Evolutionary conservation across 2,329 filamentous ascomycete species (phyloP).

Genomic region (Aureobasidium vineae): DNA sequence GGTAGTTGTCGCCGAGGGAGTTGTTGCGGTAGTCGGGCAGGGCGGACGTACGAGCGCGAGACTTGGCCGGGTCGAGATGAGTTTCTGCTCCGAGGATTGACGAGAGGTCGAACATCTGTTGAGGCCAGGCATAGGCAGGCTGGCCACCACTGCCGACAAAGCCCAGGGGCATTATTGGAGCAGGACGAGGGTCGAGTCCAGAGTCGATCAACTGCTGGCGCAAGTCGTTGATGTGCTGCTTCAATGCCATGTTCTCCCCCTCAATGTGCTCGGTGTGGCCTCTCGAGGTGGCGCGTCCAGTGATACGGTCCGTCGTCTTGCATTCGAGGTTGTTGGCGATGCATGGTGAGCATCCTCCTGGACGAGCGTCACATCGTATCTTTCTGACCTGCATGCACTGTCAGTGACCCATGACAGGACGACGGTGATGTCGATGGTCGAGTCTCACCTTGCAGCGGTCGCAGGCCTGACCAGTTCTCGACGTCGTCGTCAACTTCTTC

Average conservation of each 20-base stretch:
- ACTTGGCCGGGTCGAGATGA: slow-evolving; percentile 22
- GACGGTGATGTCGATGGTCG: not conserved
- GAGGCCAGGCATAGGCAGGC: slow-evolving; percentile 23
- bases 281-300: slow-evolving; percentile 72
- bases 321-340: slow-evolving; percentile 72
- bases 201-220: slow-evolving; percentile 63
- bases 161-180: slow-evolving; percentile 25
- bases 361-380: slow-evolving; percentile 79
- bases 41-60: slow-evolving; percentile 27
- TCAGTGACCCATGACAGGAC: not conserved
- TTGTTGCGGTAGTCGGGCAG: slow-evolving; percentile 50
- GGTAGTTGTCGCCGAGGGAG: slow-evolving; percentile 59
- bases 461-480: slow-evolving; percentile 77
- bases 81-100: slow-evolving; percentile 26
- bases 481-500: slow-evolving; percentile 55
- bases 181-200: slow-evolving; percentile 60
- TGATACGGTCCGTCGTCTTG: slow-evolving; percentile 82
- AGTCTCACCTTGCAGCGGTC: slow-evolving; percentile 73
- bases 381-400: slow-evolving; percentile 61
- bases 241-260: slow-evolving; percentile 65
- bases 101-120: slow-evolving; percentile 26
- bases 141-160: slow-evolving; percentile 12
- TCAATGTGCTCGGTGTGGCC: slow-evolving; percentile 78
- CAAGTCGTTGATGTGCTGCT: slow-evolving; percentile 64
- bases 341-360: slow-evolving; percentile 80